Evolutionary conservation across 345 rosid genomes (phyloP), one percentile per base, ranked within the genome.

Genomic region (Gossypium bickii): DNA sequence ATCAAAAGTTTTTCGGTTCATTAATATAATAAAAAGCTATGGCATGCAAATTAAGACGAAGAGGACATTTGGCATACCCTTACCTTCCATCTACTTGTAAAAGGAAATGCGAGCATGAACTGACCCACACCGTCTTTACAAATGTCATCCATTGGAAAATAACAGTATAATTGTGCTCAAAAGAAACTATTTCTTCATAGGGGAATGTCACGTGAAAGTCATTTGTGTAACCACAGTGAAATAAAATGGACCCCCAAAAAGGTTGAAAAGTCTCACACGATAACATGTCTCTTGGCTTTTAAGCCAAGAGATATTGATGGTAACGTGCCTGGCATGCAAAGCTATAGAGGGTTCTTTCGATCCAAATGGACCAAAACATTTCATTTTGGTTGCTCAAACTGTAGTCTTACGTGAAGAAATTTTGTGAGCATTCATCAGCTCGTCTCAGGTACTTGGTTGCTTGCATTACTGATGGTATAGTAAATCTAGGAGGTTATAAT

Each of bases 241-340:
- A 7, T 2, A 56, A 56, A 38, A 29, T 6, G 47, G 76, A 43
- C 41, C 57, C 58, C 44, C 49, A 45, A 34, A 34, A 25, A 27
- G 2, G 58, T 49, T 27, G 68, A 53, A 64, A 67, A 45, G 70
- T 75, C 76, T 72, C 74, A 45, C 72, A 64, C 41, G 71, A 52
- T 73, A 79, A 20, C 22, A 53, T 70, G 60, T 90, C 74, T n/a
- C 87, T 87, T 93, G 84, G 85, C 93, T 93, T 90, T 18, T 18
- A 91, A 89, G 93, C 85, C 76, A 93, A 93, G 93, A 60, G 69
- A 85, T 41, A 43, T 74, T 85, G 89, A 84, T 87, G 77, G 74
- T 88, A 82, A 78, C 95, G 76, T 90, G 86, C 81, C 89, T 82
- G 75, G 71, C 91, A 85, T 85, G 91, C 87, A 86, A 89, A 80